Base-by-base conservation (phyloP, 2,329 filamentous ascomycete genomes). In the Fusarium mundagurra region DNA sequence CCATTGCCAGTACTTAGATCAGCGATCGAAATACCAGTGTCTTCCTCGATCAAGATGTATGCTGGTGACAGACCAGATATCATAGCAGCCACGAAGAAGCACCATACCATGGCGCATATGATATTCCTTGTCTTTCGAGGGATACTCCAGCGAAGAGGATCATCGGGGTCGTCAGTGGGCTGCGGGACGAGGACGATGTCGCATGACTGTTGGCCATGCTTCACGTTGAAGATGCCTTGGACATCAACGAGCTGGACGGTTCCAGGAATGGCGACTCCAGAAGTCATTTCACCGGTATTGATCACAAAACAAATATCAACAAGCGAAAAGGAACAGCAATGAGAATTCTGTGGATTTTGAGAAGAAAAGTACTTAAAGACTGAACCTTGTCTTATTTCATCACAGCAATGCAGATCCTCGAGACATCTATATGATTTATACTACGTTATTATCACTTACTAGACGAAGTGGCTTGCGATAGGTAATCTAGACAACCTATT, bases 21-120 rank as follows among this genome's bases (percentile, higher is more conserved):
- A 1, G 77, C 76, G 27, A 78, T 68, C 3, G 75, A 76, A n/a
- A 78, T 78, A 11, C 76, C 76, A 7, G 76, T 78, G 33, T 77
- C 75, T 12, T 64, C 48, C 39, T 76, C 66, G 38, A 78, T 78
- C 48, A 76, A 47, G 20, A 78, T 63, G 24, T 78, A 78, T 2
- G 76, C 76, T 8, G 76, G 76, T 6, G 76, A 78, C 12, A 78
- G 45, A 10, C 75, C 75, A 0, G 75, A 77, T 44, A 78, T 70
- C 38, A 78, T 71, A 39, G 75, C 76, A 8, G 75, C 75, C 5
- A 59, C 71, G 27, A 78, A 74, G 54, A 78, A 78, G 55, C 76
- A 78, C 77, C 77, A 78, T 3, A 66, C 54, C 76, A 78, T 78
- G 5, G 66, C 76, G 20, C 69, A 75, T 1, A 72, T 60, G 22